Conservation (phyloP, 148 eudicot species). For the Rhododendron ovatum region DNA sequence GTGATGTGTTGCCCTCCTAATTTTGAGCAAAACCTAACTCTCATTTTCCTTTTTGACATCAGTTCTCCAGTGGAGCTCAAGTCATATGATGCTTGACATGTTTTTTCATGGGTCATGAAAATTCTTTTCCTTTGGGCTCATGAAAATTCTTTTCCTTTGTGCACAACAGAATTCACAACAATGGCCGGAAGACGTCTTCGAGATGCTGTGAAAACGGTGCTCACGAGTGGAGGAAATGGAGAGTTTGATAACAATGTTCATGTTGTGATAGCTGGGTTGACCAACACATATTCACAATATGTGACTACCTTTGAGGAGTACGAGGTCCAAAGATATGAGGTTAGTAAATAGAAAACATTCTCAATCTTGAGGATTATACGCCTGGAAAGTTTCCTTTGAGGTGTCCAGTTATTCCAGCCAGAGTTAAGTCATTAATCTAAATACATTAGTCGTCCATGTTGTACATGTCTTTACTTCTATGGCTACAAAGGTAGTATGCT, state of each 20-base stretch:
- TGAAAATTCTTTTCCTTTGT: constrained; percentile 1
- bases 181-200: constrained; percentile 99
- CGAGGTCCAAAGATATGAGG: constrained; percentile 95
- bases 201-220: constrained; percentile 72
- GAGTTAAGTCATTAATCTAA: background rate
- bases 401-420: background rate
- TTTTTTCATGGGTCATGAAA: background rate
- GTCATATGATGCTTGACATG: background rate
- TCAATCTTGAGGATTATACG: background rate
- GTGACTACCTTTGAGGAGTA: constrained; percentile 92
- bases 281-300: constrained; percentile 93
- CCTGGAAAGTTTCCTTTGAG: background rate
- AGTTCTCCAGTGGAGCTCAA: background rate
- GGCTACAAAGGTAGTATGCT: background rate
- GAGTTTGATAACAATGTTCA: constrained; percentile 53
- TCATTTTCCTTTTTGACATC: background rate
- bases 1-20: background rate
- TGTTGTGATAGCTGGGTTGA: constrained; percentile 89
- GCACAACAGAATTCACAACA: constrained; percentile 71
- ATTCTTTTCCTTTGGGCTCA: background rate
- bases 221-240: constrained; percentile 36
- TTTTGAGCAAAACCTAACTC: background rate
- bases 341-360: constrained; percentile 25
- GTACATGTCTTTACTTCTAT: background rate
- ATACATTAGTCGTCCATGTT: background rate